A percentile compares a stretch with the other conserved stretches of the same genome.
Conservation (phyloP, 257 asterid genomes). For the Nyctanthes arbortristis region DNA sequence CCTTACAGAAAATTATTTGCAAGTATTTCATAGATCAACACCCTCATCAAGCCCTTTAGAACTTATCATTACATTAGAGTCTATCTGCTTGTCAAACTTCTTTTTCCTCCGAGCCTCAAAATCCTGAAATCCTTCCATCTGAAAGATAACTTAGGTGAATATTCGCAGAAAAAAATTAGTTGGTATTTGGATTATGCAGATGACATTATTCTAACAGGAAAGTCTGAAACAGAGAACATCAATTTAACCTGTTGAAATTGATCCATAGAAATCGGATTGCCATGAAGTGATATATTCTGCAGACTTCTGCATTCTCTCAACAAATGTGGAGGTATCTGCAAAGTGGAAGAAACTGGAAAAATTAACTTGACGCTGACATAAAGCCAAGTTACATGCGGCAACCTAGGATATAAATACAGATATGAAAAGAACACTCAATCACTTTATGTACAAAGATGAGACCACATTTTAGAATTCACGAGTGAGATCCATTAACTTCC, state of each 20-base stretch:
- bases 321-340: constrained; percentile 76
- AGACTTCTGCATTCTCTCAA: constrained; percentile 81
- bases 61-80: constrained; percentile 86
- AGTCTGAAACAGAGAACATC: neutral
- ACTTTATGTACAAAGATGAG: too few species aligned
- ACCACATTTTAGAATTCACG: too few species aligned
- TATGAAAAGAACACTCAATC: too few species aligned
- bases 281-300: constrained; percentile 84
- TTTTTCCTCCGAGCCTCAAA: constrained; percentile 85
- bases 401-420: too few species aligned
- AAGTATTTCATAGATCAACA: constrained; percentile 62
- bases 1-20: constrained; percentile 33
- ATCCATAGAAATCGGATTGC: constrained; percentile 94
- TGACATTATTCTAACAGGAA: too few species aligned
- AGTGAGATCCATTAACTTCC: too few species aligned
- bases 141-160: constrained; percentile 6
- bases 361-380: constrained; percentile 6
- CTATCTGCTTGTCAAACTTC: constrained; percentile 91
- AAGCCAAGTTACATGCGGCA: constrained; percentile 13
- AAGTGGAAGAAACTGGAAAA: constrained; percentile 11
- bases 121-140: constrained; percentile 89
- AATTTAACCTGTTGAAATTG: constrained; percentile 73
- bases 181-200: neutral
- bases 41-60: constrained; percentile 97
- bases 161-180: constrained; percentile 10